A percentile compares a stretch with the other conserved stretches of the same genome.
Conservation (phyloP, 176 grass and related monocot species). For the Cenchrus fungigraminus region DNA sequence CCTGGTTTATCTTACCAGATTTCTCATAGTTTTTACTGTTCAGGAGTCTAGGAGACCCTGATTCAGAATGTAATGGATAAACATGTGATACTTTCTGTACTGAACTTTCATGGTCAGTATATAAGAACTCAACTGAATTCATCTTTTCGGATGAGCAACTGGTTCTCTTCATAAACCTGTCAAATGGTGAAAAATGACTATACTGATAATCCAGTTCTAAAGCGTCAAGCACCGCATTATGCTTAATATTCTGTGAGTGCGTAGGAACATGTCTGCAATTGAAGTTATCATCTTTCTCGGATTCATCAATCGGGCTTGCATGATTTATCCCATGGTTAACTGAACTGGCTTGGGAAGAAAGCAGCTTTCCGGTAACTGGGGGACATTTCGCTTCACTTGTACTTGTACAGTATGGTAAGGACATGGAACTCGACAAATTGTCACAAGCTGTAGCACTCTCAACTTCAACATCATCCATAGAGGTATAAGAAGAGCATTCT, state of each 20-base stretch:
- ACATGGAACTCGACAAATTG: conserved; percentile 45
- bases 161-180: conserved; percentile 48
- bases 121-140: conserved; percentile 14
- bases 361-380: conserved; percentile 47
- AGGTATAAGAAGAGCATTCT: conserved; percentile 75
- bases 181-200: conserved; percentile 64
- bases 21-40: conserved; percentile 41
- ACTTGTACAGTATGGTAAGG: conserved; percentile 35
- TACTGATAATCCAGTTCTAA: conserved; percentile 46
- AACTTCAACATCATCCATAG: conserved; percentile 63
- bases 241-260: conserved; percentile 37
- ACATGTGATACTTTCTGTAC: conserved; percentile 46
- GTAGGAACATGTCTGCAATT: conserved; percentile 34
- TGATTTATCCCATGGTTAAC: conserved; percentile 35
- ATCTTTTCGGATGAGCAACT: conserved; percentile 25
- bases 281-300: conserved; percentile 40
- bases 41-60: conserved; percentile 28
- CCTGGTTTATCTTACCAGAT: conserved; percentile 38
- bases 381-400: conserved; percentile 40
- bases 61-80: conserved; percentile 48
- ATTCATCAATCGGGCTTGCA: conserved; percentile 35
- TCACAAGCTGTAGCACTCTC: conserved; percentile 35
- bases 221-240: conserved; percentile 37
- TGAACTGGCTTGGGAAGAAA: conserved; percentile 47
- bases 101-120: conserved; percentile 34